Evolutionary conservation across 441 rosid species (phyloP).

Genomic region (Bruguiera hainesii): DNA sequence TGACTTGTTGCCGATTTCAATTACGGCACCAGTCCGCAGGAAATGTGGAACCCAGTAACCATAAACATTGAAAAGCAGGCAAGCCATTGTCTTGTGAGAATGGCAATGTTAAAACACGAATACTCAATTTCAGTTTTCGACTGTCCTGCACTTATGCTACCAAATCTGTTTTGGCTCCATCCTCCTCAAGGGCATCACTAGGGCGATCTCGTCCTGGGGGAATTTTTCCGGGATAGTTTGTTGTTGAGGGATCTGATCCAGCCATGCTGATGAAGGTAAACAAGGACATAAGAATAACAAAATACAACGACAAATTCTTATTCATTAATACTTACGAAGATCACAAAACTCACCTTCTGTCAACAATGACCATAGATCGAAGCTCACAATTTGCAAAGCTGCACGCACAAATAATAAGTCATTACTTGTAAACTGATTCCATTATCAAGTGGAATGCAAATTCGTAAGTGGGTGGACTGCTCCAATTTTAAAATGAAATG

Average conservation of each 20-base stretch:
- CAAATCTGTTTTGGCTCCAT: conserved; percentile 22
- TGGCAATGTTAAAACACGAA: not conserved
- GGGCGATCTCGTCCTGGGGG: conserved; percentile 63
- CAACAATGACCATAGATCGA: conserved; percentile 83
- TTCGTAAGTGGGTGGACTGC: too few species aligned
- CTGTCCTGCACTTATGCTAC: conserved; percentile 2
- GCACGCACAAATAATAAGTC: conserved; percentile 25
- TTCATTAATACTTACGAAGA: not conserved
- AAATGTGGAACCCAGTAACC: not conserved
- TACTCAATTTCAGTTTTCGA: not conserved
- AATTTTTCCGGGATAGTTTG: conserved; percentile 80
- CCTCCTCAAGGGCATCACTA: conserved; percentile 38
- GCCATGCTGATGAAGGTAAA: conserved; percentile 45
- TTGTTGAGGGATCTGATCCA: conserved; percentile 54
- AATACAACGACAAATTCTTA: not conserved
- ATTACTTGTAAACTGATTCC: conserved; percentile 4
- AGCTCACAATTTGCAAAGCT: conserved; percentile 95
- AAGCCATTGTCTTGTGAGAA: conserved; percentile 15
- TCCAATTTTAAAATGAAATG: too few species aligned
- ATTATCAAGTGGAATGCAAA: too few species aligned
- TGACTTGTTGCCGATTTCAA: too few species aligned
- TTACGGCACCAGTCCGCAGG: not conserved
- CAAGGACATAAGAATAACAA: not conserved
- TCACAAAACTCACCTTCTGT: conserved; percentile 49
- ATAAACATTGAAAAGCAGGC: not conserved